Conservation (phyloP, 352 stramenopile genomes). For the Elongisporangium senticosum region DNA sequence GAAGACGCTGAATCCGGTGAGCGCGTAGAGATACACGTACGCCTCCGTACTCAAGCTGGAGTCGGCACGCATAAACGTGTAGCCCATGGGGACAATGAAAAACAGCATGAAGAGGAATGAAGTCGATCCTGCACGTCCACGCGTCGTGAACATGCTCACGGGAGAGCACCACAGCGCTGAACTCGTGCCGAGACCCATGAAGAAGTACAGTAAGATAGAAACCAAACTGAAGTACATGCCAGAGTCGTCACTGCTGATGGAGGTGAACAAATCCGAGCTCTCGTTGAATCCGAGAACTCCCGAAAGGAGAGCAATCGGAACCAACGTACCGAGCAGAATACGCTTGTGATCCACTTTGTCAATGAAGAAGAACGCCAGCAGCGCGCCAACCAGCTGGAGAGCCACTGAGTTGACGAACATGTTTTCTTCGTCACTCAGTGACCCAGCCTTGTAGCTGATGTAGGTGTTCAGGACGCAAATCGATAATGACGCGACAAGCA, state of each 20-base stretch:
- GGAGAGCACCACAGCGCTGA: slow-evolving; percentile 55
- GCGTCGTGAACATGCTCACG: slow-evolving; percentile 59
- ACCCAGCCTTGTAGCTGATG: slow-evolving; percentile 41
- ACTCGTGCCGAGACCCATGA: slow-evolving; percentile 62
- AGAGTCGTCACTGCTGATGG: slow-evolving; percentile 19
- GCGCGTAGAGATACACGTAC: slow-evolving; percentile 51
- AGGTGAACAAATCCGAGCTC: slow-evolving; percentile 30
- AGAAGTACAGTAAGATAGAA: slow-evolving; percentile 69
- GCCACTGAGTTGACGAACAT: slow-evolving; percentile 55
- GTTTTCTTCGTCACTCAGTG: slow-evolving; percentile 31
- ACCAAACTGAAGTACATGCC: slow-evolving; percentile 55
- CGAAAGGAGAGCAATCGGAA: slow-evolving; percentile 41
- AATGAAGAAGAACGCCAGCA: slow-evolving; percentile 76
- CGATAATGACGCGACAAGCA: slow-evolving; percentile 55
- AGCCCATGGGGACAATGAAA: slow-evolving; percentile 40
- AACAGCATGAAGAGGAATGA: slow-evolving; percentile 54
- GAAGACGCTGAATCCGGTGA: slow-evolving; percentile 35
- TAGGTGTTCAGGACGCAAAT: slow-evolving; percentile 58
- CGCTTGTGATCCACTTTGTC: slow-evolving; percentile 73
- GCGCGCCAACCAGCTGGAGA: slow-evolving; percentile 46
- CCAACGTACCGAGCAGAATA: slow-evolving; percentile 60
- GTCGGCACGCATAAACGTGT: slow-evolving; percentile 53
- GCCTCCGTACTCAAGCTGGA: slow-evolving; percentile 26
- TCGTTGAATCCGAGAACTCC: slow-evolving; percentile 61
- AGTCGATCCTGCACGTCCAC: slow-evolving; percentile 41